These are phyloP conservation scores for Rosa rugosa DNA, from an alignment of 306 rosid species.

Conservation along the genomic window DNA sequence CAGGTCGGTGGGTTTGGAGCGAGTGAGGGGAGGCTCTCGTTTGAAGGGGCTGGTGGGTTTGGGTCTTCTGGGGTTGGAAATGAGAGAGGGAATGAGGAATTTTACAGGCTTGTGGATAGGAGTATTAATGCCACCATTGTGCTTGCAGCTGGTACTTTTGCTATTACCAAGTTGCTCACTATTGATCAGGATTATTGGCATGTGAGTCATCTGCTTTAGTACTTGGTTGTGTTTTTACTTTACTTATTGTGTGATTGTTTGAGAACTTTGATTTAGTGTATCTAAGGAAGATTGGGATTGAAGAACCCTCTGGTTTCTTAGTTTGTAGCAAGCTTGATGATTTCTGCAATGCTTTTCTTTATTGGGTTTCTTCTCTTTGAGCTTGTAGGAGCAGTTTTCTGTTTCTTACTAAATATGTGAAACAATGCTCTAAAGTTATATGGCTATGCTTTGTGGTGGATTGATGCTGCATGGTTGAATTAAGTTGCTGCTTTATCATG, in stretches of 20 bases:
- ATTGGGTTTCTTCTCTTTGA: neutral
- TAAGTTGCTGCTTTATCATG: too few species aligned
- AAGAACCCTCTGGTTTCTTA: too few species aligned
- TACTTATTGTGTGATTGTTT: neutral
- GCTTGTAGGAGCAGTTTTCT: neutral
- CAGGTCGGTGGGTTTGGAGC: conserved; percentile 67
- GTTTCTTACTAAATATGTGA: neutral
- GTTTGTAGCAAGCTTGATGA: neutral
- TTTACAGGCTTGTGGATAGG: conserved; percentile 64
- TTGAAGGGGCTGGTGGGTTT: conserved; percentile 66
- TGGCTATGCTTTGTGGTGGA: neutral
- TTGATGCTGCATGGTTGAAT: neutral
- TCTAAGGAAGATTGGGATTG: neutral
- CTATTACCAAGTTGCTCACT: conserved; percentile 80
- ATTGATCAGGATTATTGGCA: conserved; percentile 95
- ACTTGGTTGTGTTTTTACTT: neutral
- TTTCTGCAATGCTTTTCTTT: neutral
- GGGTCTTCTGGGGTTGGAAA: conserved; percentile 44
- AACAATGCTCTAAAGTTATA: neutral
- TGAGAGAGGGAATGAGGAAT: conserved; percentile 32
- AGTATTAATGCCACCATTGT: conserved; percentile 76
- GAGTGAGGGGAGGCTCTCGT: conserved; percentile 56
- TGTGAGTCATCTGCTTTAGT: conserved; percentile 47
- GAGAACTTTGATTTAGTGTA: neutral
- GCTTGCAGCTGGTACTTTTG: conserved; percentile 80